Evolutionary conservation across 352 stramenopile species (phyloP).

Genomic region (Plasmopara muralis): DNA sequence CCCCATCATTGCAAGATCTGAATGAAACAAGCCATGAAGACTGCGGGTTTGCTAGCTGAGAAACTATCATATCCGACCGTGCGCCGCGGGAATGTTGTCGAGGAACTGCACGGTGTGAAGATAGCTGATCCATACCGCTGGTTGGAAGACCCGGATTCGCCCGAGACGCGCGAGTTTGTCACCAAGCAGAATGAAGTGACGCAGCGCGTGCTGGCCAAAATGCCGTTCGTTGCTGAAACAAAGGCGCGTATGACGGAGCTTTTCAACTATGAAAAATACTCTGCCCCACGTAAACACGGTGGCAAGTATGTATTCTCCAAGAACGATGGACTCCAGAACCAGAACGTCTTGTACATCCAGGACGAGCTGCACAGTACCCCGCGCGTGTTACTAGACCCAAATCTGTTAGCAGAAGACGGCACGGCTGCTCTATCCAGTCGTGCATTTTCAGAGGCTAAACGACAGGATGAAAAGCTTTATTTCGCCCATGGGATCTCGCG

Average conservation of each 20-base stretch:
- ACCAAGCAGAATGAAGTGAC: slow-evolving; percentile 66
- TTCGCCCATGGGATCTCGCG: slow-evolving; percentile 80
- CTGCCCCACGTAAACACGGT: slow-evolving; percentile 62
- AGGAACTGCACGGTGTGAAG: slow-evolving; percentile 50
- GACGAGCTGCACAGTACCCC: slow-evolving; percentile 54
- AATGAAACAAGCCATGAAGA: slow-evolving; percentile 32
- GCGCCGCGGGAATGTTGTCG: slow-evolving; percentile 36
- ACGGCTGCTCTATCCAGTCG: slow-evolving; percentile 60
- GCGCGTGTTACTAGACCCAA: slow-evolving; percentile 77
- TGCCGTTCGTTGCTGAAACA: slow-evolving; percentile 66
- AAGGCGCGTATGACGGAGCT: slow-evolving; percentile 75
- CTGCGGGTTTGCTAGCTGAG: slow-evolving; percentile 19
- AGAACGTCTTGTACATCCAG: slow-evolving; percentile 85
- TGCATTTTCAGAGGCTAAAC: slow-evolving; percentile 69
- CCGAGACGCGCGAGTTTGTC: slow-evolving; percentile 79
- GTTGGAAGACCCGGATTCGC: slow-evolving; percentile 71
- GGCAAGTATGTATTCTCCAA: slow-evolving; percentile 82
- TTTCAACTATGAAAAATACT: slow-evolving; percentile 88
- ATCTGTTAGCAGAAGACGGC: slow-evolving; percentile 63
- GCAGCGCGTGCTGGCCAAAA: slow-evolving; percentile 50
- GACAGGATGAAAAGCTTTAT: slow-evolving; percentile 58
- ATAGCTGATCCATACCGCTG: slow-evolving; percentile 69
- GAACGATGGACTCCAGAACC: slow-evolving; percentile 86
- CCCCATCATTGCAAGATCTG: slow-evolving; percentile 10
- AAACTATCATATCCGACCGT: slow-evolving; percentile 47